Percentiles rank a stretch among this genome's conserved stretches.
Evolutionary conservation across 208 protist species (phyloP).

Genomic region (Wallacemonas sp.): DNA sequence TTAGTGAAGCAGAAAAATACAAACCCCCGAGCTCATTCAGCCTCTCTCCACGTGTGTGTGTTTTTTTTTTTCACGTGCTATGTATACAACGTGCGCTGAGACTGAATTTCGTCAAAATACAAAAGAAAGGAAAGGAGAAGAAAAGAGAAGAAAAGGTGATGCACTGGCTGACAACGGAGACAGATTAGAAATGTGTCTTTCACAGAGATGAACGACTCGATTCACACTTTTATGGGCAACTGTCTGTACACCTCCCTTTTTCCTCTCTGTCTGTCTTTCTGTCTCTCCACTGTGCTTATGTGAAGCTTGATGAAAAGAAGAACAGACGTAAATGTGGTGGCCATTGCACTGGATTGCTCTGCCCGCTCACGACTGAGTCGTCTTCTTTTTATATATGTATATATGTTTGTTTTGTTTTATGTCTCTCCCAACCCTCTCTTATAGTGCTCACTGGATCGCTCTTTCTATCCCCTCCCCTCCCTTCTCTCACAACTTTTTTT

Average conservation of each 20-base stretch:
- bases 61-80: too few species aligned
- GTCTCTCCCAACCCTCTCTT: not conserved
- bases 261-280: not conserved
- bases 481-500: not conserved
- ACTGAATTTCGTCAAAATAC: not conserved
- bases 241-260: too few species aligned
- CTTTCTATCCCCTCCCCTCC: not conserved
- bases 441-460: not conserved
- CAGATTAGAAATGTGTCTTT: not conserved
- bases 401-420: too few species aligned
- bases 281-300: not conserved
- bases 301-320: too few species aligned
- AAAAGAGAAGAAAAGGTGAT: slow-evolving; percentile 4
- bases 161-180: not conserved
- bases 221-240: too few species aligned
- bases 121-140: slow-evolving; percentile 21
- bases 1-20: too few species aligned
- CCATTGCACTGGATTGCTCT: too few species aligned
- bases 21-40: too few species aligned
- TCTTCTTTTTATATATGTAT: too few species aligned
- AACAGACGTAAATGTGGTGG: too few species aligned
- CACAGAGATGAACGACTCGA: not conserved
- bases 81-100: not conserved
- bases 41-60: too few species aligned
- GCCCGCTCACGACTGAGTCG: too few species aligned